Conservation (phyloP, 1,139 yeast genomes). For the Taphrina communis region DNA sequence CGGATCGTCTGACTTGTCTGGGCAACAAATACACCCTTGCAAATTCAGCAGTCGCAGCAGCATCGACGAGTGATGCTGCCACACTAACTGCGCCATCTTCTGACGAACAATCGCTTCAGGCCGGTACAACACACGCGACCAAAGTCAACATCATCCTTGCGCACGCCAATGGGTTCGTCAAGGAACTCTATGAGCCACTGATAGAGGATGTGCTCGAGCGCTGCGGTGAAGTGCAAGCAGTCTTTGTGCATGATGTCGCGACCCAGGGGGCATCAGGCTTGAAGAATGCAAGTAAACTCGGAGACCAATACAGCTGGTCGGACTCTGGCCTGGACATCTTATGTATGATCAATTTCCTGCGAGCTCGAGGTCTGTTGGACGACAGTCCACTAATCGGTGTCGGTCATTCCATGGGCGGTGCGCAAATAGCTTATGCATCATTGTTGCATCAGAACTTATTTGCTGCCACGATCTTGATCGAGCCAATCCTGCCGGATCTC, state of each 20-base stretch:
- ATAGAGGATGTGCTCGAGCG: constrained; percentile 25
- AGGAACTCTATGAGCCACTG: constrained; percentile 46
- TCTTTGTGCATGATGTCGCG: constrained; percentile 44
- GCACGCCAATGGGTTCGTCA: constrained; percentile 46
- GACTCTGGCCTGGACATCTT: constrained; percentile 43
- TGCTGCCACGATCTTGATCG: constrained; percentile 42
- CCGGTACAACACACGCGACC: background rate
- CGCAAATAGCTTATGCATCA: constrained; percentile 42
- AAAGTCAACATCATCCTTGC: constrained; percentile 43
- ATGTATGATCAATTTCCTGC: constrained; percentile 40
- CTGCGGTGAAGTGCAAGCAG: constrained; percentile 30
- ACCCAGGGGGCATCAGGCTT: constrained; percentile 45
- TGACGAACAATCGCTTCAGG: background rate
- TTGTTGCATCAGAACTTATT: constrained; percentile 43
- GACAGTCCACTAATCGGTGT: constrained; percentile 44
- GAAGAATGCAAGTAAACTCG: constrained; percentile 43
- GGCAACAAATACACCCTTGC: constrained; percentile 23
- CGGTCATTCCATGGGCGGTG: constrained; percentile 47
- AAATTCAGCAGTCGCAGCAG: background rate
- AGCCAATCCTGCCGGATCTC: constrained; percentile 43
- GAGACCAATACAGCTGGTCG: constrained; percentile 42
- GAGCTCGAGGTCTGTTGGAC: background rate
- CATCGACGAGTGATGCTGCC: constrained; percentile 10
- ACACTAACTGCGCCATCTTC: background rate
- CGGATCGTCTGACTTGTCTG: constrained; percentile 22